Evolutionary conservation across 495 filamentous ascomycete species (phyloP), one percentile per base, ranked within the genome.

Genomic region (Letharia lupina): DNA sequence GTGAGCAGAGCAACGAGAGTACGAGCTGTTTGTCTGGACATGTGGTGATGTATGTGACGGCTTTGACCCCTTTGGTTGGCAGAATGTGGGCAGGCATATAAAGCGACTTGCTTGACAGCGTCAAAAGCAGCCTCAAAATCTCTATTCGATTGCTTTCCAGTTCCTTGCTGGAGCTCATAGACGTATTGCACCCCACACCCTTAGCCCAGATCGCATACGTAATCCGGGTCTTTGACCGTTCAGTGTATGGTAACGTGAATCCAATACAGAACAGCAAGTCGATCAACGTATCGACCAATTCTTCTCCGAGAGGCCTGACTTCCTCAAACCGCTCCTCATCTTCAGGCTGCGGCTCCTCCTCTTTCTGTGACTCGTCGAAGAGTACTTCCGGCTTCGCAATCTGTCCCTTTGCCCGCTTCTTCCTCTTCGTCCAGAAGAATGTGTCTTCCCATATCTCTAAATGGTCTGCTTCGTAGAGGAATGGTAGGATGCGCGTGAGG

Each of bases 171-270:
- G 93, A 91, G 23, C 88, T 88, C 74, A 96, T 87, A 2, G 91
- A 82, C 10, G 89, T 90, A 74, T 96, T 96, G 77, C 93, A 98
- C 3, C 94, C 94, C 58, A 99, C 93, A 35, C 94, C 94, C 70
- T 89, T 97, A 75, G 97, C 91, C 94, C 94, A 99, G 70, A 99
- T 98, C 45, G 91, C 87, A 77, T 91, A 96, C 18, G 89, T 89
- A 48, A 96, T 88, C 74, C 96, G 96, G 69, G 81, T 81, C 72
- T 89, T 90, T 47, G 85, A 86, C 56, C 87, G 82, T 15, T 85
- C 76, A 6, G 80, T 76, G 57, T 78, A 74, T 1, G 93, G 92
- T 11, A 97, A 81, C 0, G 92, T 96, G 73, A 99, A 89, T 56
- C 89, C 89, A 31, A 89, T 86, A 74, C 89, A 96, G 82, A 98